Evolutionary conservation across 441 rosid species (phyloP).

Genomic region (Erodium texanum): DNA sequence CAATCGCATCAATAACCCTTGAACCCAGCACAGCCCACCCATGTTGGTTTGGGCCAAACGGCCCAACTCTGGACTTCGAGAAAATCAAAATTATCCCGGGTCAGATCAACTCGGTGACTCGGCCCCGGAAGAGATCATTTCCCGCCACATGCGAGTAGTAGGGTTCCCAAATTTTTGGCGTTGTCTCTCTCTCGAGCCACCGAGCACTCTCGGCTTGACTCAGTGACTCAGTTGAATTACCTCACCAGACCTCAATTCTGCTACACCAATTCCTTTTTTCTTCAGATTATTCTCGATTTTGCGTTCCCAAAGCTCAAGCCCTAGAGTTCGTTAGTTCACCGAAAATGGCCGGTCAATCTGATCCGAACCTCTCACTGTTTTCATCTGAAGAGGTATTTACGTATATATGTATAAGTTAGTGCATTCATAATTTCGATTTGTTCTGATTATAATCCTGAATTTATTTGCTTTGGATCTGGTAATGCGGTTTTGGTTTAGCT

Average conservation of each 20-base stretch:
- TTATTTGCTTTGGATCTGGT: neutral
- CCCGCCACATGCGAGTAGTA: conserved; percentile 1
- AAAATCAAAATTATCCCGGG: neutral
- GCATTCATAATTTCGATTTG: neutral
- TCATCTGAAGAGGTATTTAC: conserved; percentile 64
- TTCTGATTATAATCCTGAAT: neutral
- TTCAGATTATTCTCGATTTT: neutral
- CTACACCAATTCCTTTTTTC: neutral
- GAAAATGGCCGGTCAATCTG: conserved; percentile 70
- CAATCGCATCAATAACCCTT: neutral
- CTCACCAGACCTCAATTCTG: conserved; percentile 1
- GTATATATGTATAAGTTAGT: neutral
- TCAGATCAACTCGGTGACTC: no score
- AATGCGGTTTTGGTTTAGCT: neutral
- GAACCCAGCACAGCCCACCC: neutral
- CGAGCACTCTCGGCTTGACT: neutral
- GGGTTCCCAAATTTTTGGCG: neutral
- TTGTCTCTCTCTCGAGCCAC: neutral
- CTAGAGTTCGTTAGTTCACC: conserved; percentile 7
- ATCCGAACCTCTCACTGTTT: conserved; percentile 46
- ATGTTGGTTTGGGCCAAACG: neutral
- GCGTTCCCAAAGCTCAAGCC: conserved; percentile 7
- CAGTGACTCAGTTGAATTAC: neutral
- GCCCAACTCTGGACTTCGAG: no score
- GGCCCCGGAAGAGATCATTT: neutral